Percentiles rank a stretch among this genome's conserved stretches.
Evolutionary conservation across 2,329 filamentous ascomycete genomes (phyloP).

Genomic region (Pseudogymnoascus sp.): DNA sequence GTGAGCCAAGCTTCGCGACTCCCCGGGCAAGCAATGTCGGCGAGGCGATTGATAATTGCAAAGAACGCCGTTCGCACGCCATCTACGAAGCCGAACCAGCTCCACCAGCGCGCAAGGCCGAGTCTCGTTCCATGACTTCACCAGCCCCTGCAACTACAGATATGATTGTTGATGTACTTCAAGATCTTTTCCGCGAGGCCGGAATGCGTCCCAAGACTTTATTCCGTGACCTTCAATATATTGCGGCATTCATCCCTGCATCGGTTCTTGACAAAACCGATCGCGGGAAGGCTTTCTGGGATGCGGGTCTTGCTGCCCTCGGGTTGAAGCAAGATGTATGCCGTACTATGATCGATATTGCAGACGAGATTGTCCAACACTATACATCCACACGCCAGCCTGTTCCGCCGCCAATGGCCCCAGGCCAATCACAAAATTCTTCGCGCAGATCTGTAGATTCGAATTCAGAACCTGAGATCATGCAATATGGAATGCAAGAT

Average conservation of each 20-base stretch:
- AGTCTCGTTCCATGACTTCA: slow-evolving; percentile 25
- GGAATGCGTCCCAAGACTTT: slow-evolving; percentile 68
- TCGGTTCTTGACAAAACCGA: slow-evolving; percentile 53
- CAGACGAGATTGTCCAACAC: slow-evolving; percentile 58
- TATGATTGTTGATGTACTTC: slow-evolving; percentile 55
- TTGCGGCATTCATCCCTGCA: slow-evolving; percentile 56
- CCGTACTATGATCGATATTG: slow-evolving; percentile 57
- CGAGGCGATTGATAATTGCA: slow-evolving; percentile 60
- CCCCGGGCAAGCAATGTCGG: slow-evolving; percentile 45
- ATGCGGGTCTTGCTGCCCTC: slow-evolving; percentile 80
- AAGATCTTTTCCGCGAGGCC: slow-evolving; percentile 57
- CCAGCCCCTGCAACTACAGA: slow-evolving; percentile 30
- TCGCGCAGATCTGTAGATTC: not conserved
- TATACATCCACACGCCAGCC: slow-evolving; percentile 55
- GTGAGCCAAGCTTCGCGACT: slow-evolving; percentile 11
- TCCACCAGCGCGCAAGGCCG: slow-evolving; percentile 48
- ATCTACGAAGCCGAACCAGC: slow-evolving; percentile 44
- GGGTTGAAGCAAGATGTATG: slow-evolving; percentile 83
- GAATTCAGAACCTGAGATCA: slow-evolving; percentile 29
- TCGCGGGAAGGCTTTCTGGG: slow-evolving; percentile 66
- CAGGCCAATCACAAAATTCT: not conserved
- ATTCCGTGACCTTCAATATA: slow-evolving; percentile 73
- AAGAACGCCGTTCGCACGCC: slow-evolving; percentile 55
- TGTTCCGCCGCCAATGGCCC: not conserved
- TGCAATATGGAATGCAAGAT: slow-evolving; percentile 65